Base-by-base conservation (phyloP, 2,329 filamentous ascomycete genomes). In the Aspergillus hortae region DNA sequence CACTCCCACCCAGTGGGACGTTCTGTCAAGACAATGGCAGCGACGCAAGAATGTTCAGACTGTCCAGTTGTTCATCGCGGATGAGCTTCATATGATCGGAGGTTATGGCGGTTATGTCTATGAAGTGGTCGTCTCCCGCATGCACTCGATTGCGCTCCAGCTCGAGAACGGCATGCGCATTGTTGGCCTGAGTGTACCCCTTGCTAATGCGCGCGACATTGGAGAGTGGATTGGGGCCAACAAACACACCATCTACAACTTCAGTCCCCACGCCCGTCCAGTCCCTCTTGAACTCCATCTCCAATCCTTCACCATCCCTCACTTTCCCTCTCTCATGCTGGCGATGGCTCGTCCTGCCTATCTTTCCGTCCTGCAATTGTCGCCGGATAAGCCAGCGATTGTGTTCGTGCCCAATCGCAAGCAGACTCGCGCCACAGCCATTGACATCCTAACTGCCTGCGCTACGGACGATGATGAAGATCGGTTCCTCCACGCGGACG, bases 201-300 rank as follows among this genome's bases (percentile, higher is more conserved):
- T 99, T 19, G 87, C 94, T 4, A 97, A 96, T 67, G 92, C 92
- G 46, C 84, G 91, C 53, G 94, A 99, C 64, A 83, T 99, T 63
- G 92, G 92, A 47, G 94, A 96, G 73, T 99, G 94, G 94, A 91
- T 99, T 60, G 94, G 95, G 60, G 94, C 92, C 6, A 95, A 86
- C 71, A 97, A 96, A 77, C 94, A 99, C 69, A 95, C 94, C 45
- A 96, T 96, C 58, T 99, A 92, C 80, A 99, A 99, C 75, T 99
- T 99, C 77, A 96, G 90, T 63, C 94, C 94, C 2, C 88, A 92
- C 65, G 86, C 92, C 55, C 87, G 95, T 51, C 88, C 91, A 1
- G 85, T 96, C 15, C 92, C 92, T 19, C 77, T 99, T 30, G 92
- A 97, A 69, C 82, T 99, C 52, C 91, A 96, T 68, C 88, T 99